Evolutionary conservation across 306 rosid species (phyloP), one percentile per base, ranked within the genome.

Genomic region (Pueraria montana): DNA sequence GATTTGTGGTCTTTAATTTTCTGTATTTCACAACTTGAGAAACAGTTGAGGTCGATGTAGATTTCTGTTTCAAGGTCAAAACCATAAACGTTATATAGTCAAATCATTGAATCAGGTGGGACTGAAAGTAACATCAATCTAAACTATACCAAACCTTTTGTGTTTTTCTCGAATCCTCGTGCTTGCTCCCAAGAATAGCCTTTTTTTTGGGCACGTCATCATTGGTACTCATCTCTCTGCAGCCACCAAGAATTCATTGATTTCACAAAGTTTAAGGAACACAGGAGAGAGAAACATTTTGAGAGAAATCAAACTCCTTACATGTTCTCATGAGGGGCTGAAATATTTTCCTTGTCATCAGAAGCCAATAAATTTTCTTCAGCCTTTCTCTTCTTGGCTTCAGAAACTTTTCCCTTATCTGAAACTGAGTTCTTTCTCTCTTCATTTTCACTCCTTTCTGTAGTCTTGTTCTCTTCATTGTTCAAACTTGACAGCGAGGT

Each of bases 1-100:
- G 99, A 82, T 94, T 87, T 72, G 99, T 94, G 20, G 95, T 83
- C 93, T 87, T 94, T 80, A 92, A 89, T 85, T 88, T 92, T 87
- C 82, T 89, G 77, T 90, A 76, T 87, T 96, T 94, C 23, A 89
- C 80, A 83, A 85, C 94, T 80, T 89, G 92, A 87, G 87, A 59
- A 74, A 56, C 74, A 76, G 71, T 23, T 65, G 87, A 59, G 36
- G 78, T 82, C 32, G 77, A 61, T 50, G 84, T 52, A 61, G 82
- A 85, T 77, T 82, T 88, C 88, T 90, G 93, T 73, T 86, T 87
- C 78, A 84, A 80, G 72, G 80, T 59, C 86, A 80, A 76, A 32
- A 67, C 64, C 21, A 65, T 55, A 38, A 58, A 36, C 14, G 32
- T 32, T 73, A 13, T 73, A 13, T 9, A 56, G 75, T 72, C 72